Conservation (phyloP, 2,329 filamentous ascomycete species). For the Pezicula rhizophila region DNA sequence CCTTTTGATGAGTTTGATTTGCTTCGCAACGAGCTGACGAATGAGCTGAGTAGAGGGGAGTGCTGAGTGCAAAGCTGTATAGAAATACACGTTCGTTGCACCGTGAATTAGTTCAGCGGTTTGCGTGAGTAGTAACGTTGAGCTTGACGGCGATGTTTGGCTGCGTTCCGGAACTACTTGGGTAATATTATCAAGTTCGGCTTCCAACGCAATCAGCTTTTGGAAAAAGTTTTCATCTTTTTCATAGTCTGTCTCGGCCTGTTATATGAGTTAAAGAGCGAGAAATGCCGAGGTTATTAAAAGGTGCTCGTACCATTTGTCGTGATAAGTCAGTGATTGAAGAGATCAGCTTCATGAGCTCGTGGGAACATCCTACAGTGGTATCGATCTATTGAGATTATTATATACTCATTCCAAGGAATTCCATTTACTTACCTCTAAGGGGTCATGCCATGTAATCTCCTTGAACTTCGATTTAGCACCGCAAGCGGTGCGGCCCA, state of each 20-base stretch:
- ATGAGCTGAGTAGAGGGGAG: slow-evolving; percentile 6
- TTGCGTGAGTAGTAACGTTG: slow-evolving; percentile 2
- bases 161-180: slow-evolving; percentile 4
- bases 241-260: not conserved
- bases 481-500: slow-evolving; percentile 12
- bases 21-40: slow-evolving; percentile 4
- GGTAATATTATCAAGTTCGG: slow-evolving; percentile 6
- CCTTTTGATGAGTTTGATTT: slow-evolving; percentile 4
- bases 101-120: slow-evolving; percentile 8
- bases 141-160: not conserved
- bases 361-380: slow-evolving; percentile 7
- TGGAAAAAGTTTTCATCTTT: not conserved
- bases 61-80: slow-evolving; percentile 8
- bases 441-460: slow-evolving; percentile 7
- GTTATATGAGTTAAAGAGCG: not conserved
- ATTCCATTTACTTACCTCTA: slow-evolving; percentile 1
- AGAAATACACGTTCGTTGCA: slow-evolving; percentile 11
- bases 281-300: not conserved
- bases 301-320: slow-evolving; percentile 1
- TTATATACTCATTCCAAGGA: not conserved
- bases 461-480: slow-evolving; percentile 9
- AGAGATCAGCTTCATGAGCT: slow-evolving; percentile 8
- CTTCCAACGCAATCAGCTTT: slow-evolving; percentile 1
- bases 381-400: slow-evolving; percentile 2
- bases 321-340: slow-evolving; percentile 9